Percentiles rank a stretch among this genome's conserved stretches.
These are phyloP conservation scores for Phytopythium aichiense DNA, from an alignment of 352 stramenopile species.

Conservation along the genomic window DNA sequence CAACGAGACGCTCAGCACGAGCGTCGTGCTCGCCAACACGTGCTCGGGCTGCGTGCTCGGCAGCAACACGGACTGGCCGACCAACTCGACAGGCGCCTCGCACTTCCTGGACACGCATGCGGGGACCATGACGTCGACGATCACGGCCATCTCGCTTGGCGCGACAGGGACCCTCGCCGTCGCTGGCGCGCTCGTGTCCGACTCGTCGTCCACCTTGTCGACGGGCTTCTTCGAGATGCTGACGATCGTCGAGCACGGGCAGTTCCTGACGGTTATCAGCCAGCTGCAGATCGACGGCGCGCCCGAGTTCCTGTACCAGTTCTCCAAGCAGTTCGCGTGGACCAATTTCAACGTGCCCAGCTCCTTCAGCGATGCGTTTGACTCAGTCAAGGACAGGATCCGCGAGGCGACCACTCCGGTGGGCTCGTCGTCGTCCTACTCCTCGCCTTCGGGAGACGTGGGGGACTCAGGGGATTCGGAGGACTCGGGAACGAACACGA, in stretches of 20 bases:
- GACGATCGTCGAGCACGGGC: constrained; percentile 80
- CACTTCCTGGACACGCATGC: constrained; percentile 78
- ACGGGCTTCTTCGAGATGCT: constrained; percentile 82
- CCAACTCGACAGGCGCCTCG: constrained; percentile 51
- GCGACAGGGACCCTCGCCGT: constrained; percentile 25
- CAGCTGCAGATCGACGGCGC: constrained; percentile 71
- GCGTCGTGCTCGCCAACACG: constrained; percentile 49
- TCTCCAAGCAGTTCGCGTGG: constrained; percentile 81
- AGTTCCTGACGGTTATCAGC: constrained; percentile 84
- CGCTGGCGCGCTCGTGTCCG: constrained; percentile 46
- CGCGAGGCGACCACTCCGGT: neutral
- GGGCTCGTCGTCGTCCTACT: neutral
- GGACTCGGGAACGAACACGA: neutral
- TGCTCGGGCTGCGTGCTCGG: constrained; percentile 85
- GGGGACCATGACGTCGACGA: constrained; percentile 49
- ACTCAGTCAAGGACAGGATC: constrained; percentile 9
- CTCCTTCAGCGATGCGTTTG: constrained; percentile 20
- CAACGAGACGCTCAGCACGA: constrained; percentile 43
- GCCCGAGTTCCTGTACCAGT: constrained; percentile 73
- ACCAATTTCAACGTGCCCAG: constrained; percentile 86
- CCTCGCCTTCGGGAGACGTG: neutral
- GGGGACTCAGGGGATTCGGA: neutral
- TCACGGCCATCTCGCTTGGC: constrained; percentile 67
- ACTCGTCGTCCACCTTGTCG: constrained; percentile 62
- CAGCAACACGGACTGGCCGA: constrained; percentile 80